phyloP scores from a whole-genome alignment of 306 rosid genomes.

The Luffa aegyptiaca region DNA sequence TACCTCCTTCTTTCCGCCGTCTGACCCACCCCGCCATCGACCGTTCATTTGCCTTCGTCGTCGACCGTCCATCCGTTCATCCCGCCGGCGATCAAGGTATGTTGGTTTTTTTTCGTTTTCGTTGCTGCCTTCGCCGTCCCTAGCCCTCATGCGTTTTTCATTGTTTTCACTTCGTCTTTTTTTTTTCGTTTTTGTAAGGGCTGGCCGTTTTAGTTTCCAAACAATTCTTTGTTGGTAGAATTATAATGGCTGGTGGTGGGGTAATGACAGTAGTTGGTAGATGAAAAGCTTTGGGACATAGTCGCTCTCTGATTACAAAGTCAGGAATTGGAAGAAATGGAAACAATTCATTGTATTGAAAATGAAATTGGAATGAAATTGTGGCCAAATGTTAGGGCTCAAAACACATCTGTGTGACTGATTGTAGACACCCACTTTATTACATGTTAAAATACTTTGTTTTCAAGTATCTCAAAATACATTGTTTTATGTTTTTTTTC shows the following conservation, averaged over 20 bases:
- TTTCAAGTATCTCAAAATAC: background rate
- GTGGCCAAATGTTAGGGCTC: constrained; percentile 3
- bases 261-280: background rate
- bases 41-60: too few relatives aligned
- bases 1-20: too few relatives aligned
- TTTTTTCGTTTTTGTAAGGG: too few relatives aligned
- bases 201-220: too few relatives aligned
- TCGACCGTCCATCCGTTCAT: too few relatives aligned
- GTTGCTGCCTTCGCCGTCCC: too few relatives aligned
- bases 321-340: background rate
- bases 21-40: too few relatives aligned
- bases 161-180: too few relatives aligned
- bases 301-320: constrained; percentile 11
- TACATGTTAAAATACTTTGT: background rate
- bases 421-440: background rate
- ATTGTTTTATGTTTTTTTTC: background rate
- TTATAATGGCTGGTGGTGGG: constrained; percentile 3
- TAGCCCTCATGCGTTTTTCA: too few relatives aligned
- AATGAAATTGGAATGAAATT: constrained; percentile 14
- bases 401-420: background rate
- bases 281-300: background rate
- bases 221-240: too few relatives aligned
- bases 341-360: constrained; percentile 1
- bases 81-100: too few relatives aligned
- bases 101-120: too few relatives aligned